Percentiles rank a stretch among this genome's conserved stretches.
Conservation (phyloP, 2,329 filamentous ascomycete species). For the Dactylellina cionopaga region DNA sequence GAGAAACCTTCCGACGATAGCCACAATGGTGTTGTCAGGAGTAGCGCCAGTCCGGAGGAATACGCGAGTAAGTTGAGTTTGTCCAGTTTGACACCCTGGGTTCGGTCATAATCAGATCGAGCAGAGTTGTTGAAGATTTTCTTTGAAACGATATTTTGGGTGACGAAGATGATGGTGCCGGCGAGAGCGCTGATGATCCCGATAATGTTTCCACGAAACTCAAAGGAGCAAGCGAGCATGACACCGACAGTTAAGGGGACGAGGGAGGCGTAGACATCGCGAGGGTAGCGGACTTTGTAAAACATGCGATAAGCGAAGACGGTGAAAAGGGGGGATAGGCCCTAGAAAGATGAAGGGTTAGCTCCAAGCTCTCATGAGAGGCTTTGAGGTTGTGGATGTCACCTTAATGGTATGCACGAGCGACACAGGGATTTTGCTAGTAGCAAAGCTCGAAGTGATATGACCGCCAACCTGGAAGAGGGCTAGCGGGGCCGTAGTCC, state of each 20-base stretch:
- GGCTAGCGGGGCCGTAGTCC: slow-evolving; percentile 88
- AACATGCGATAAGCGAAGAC: slow-evolving; percentile 90
- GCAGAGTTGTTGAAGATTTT: slow-evolving; percentile 95
- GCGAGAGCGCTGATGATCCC: slow-evolving; percentile 89
- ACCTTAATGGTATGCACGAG: slow-evolving; percentile 95
- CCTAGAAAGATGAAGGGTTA: slow-evolving; percentile 60
- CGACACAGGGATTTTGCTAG: slow-evolving; percentile 92
- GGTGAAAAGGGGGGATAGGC: slow-evolving; percentile 92
- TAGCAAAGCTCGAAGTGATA: slow-evolving; percentile 91
- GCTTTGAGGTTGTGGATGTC: background rate
- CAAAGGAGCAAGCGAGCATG: slow-evolving; percentile 92
- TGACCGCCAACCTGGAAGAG: slow-evolving; percentile 94
- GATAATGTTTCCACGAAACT: slow-evolving; percentile 85
- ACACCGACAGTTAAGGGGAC: slow-evolving; percentile 94
- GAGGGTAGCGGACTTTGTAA: slow-evolving; percentile 87
- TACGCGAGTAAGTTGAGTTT: slow-evolving; percentile 97
- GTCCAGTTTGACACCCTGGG: slow-evolving; percentile 78
- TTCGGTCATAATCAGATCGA: slow-evolving; percentile 79
- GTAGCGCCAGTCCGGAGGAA: slow-evolving; percentile 90
- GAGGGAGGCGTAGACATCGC: slow-evolving; percentile 85
- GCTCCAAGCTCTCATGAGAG: background rate
- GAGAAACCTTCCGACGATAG: slow-evolving; percentile 86
- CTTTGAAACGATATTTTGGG: slow-evolving; percentile 98
- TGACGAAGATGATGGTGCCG: slow-evolving; percentile 94
- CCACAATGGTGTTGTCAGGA: slow-evolving; percentile 91